These are phyloP conservation scores for Aureobasidium mangrovei DNA, from an alignment of 2,329 filamentous ascomycete species.

Conservation along the genomic window DNA sequence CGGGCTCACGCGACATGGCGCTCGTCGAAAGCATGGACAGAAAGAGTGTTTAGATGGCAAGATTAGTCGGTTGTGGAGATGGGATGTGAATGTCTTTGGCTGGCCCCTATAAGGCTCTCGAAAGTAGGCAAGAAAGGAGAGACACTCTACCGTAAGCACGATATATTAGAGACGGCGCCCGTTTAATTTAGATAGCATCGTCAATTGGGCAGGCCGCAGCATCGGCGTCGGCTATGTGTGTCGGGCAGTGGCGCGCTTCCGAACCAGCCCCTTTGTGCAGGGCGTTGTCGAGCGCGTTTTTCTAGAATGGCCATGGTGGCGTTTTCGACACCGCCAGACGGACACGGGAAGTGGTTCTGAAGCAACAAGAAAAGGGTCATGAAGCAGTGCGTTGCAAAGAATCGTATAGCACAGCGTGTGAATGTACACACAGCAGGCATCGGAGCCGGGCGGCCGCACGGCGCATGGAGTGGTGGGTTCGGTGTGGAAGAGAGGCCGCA, in stretches of 20 bases:
- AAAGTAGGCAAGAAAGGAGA: background rate
- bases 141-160: background rate
- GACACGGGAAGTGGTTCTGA: too few species aligned
- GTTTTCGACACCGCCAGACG: too few species aligned
- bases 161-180: background rate
- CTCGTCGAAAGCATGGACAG: too few species aligned
- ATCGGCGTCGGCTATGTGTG: constrained; percentile 3
- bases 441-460: too few species aligned
- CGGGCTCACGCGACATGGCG: background rate
- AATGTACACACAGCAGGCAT: too few species aligned
- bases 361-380: too few species aligned
- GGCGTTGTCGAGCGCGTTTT: background rate
- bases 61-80: background rate
- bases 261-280: background rate
- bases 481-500: too few species aligned
- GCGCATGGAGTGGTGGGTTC: too few species aligned
- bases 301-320: background rate
- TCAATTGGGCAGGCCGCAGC: constrained; percentile 4
- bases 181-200: background rate
- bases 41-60: background rate
- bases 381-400: too few species aligned
- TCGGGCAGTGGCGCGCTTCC: constrained; percentile 1
- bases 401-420: too few species aligned
- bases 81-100: background rate
- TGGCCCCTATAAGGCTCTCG: background rate